Percentiles rank a stretch among this genome's conserved stretches.
Evolutionary conservation across 2,329 filamentous ascomycete genomes (phyloP).

Genomic region (Colletotrichum graminicola): DNA sequence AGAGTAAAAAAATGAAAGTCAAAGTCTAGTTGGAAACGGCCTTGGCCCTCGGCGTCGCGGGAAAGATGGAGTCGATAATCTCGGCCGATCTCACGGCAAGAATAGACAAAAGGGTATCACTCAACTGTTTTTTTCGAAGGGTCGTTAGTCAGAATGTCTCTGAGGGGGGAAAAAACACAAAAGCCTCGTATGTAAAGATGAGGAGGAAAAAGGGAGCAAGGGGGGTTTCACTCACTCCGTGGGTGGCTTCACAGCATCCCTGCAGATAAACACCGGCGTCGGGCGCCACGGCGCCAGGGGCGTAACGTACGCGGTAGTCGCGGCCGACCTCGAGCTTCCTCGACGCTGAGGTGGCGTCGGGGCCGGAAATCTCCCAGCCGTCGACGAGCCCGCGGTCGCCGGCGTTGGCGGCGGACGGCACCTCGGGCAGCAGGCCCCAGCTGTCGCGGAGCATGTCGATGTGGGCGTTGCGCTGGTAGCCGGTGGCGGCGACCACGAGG

Average conservation of each 20-base stretch:
- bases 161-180: neutral
- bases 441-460: slow-evolving; percentile 79
- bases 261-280: slow-evolving; percentile 91
- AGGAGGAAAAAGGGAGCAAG: neutral
- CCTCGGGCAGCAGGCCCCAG: slow-evolving; percentile 73
- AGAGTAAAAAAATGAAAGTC: neutral
- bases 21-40: slow-evolving; percentile 35
- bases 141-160: slow-evolving; percentile 42
- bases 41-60: slow-evolving; percentile 31
- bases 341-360: slow-evolving; percentile 37
- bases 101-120: slow-evolving; percentile 85
- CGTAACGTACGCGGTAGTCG: slow-evolving; percentile 83
- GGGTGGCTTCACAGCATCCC: slow-evolving; percentile 92
- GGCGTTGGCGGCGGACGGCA: slow-evolving; percentile 19
- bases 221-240: slow-evolving; percentile 77
- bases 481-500: slow-evolving; percentile 86
- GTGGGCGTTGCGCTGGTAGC: slow-evolving; percentile 84
- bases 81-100: slow-evolving; percentile 81
- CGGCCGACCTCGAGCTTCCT: slow-evolving; percentile 76
- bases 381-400: slow-evolving; percentile 45
- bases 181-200: no score
- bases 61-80: slow-evolving; percentile 81
- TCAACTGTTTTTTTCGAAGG: slow-evolving; percentile 64
- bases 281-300: slow-evolving; percentile 73
- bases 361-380: slow-evolving; percentile 53